phyloP scores from a whole-genome alignment of 2,329 filamentous ascomycete species.

The Botrytis fragariae region DNA sequence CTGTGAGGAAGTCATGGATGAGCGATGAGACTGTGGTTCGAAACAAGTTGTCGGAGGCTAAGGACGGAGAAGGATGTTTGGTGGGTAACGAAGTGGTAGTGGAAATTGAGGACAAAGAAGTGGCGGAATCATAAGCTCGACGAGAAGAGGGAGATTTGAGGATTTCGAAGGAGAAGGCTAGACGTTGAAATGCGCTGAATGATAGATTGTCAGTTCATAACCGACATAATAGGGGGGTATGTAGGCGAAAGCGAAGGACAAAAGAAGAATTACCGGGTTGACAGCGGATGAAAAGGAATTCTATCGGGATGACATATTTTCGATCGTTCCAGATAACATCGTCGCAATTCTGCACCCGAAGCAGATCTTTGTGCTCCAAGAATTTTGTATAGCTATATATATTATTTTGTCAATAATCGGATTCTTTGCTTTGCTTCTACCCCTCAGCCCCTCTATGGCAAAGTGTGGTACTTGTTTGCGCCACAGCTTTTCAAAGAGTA shows the following conservation, averaged over 20 bases:
- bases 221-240: neutral
- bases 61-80: slow-evolving; percentile 35
- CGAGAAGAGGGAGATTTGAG: slow-evolving; percentile 42
- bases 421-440: neutral
- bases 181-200: slow-evolving; percentile 41
- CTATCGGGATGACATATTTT: slow-evolving; percentile 44
- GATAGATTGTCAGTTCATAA: neutral
- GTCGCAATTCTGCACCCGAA: slow-evolving; percentile 40
- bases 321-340: slow-evolving; percentile 42
- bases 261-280: slow-evolving; percentile 36
- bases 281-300: slow-evolving; percentile 40
- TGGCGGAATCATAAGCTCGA: slow-evolving; percentile 41
- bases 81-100: slow-evolving; percentile 41
- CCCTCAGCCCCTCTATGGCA: neutral
- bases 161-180: slow-evolving; percentile 44
- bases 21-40: slow-evolving; percentile 41
- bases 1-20: slow-evolving; percentile 42
- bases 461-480: neutral
- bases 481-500: neutral
- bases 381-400: slow-evolving; percentile 40
- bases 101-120: slow-evolving; percentile 33
- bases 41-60: slow-evolving; percentile 28
- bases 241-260: neutral
- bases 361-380: slow-evolving; percentile 39
- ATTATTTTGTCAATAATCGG: slow-evolving; percentile 21